These are phyloP conservation scores for Cyamopsis tetragonoloba DNA, from an alignment of 306 rosid genomes.

Conservation along the genomic window DNA sequence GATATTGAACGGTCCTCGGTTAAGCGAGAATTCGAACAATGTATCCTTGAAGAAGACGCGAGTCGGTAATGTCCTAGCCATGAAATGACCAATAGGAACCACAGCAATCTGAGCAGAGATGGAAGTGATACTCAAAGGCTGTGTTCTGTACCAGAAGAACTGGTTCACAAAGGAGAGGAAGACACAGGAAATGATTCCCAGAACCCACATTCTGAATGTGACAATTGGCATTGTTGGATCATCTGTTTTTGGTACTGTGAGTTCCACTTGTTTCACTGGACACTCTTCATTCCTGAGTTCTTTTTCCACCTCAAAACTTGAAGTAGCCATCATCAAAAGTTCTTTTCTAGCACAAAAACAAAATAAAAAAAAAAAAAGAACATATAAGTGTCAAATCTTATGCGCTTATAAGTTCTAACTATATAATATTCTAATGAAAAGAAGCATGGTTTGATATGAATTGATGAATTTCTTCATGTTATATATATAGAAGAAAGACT, in stretches of 20 bases:
- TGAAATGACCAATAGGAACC: slow-evolving; percentile 77
- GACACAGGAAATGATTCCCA: slow-evolving; percentile 57
- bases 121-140: slow-evolving; percentile 59
- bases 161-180: slow-evolving; percentile 75
- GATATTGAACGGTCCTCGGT: slow-evolving; percentile 78
- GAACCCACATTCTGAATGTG: slow-evolving; percentile 91
- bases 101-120: slow-evolving; percentile 89
- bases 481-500: no score
- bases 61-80: slow-evolving; percentile 62
- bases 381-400: neutral
- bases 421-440: neutral
- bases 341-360: neutral
- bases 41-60: slow-evolving; percentile 48
- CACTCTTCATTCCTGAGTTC: slow-evolving; percentile 25
- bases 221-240: slow-evolving; percentile 57
- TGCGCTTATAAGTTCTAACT: neutral
- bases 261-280: slow-evolving; percentile 57
- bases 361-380: neutral
- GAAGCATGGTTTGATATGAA: neutral
- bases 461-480: no score
- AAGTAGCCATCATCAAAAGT: neutral
- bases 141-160: slow-evolving; percentile 82
- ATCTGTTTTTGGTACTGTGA: slow-evolving; percentile 76
- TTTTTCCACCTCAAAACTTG: slow-evolving; percentile 16
- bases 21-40: slow-evolving; percentile 55